Base-by-base conservation (phyloP, 179 eudicot genomes). In the Silene vulgaris region DNA sequence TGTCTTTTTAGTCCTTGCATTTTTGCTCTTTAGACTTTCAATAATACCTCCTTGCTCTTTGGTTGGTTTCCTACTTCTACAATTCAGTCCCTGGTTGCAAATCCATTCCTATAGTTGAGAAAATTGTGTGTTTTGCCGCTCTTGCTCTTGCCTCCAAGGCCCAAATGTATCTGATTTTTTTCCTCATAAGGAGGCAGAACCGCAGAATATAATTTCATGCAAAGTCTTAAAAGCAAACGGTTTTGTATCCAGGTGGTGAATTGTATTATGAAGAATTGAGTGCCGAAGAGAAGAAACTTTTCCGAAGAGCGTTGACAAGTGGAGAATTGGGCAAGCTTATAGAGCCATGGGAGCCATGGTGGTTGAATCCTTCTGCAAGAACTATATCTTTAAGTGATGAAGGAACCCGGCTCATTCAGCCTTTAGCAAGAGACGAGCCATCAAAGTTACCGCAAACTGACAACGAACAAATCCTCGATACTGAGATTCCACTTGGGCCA, bases 291-390 rank as follows among this genome's bases (percentile, higher is more conserved):
- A 90, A 83, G 85, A 87, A 87, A 72, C 84, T 75, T 30, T 93
- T 95, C 77, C 90, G 81, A 65, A 84, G 88, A 81, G 97, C 96
- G 4, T 67, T 95, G 75, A 87, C 89, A 66, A 89, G 90, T 29
- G 97, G 97, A 80, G 97, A 95, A 86, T 82, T 95, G 71, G 87
- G 97, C 88, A 95, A 90, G 83, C 78, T 93, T 82, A 93, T 95
- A 29, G 81, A 89, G 77, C 96, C 96, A 35, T 92, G 99, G 99
- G 95, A 92, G 62, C 97, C 97, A 37, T 92, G 97, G 99, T 95
- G 99, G 99, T 82, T 88, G 77, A 92, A 78, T 79, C 96, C 97
- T 73, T 82, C 88, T 50, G 96, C 99, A 69, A 80, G 76, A 37
- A 78, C 84, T 40, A 76, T 93, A 60, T 75, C 86, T 78, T 88